Evolutionary conservation across 345 rosid species (phyloP).

Genomic region (Cochlearia excelsa): DNA sequence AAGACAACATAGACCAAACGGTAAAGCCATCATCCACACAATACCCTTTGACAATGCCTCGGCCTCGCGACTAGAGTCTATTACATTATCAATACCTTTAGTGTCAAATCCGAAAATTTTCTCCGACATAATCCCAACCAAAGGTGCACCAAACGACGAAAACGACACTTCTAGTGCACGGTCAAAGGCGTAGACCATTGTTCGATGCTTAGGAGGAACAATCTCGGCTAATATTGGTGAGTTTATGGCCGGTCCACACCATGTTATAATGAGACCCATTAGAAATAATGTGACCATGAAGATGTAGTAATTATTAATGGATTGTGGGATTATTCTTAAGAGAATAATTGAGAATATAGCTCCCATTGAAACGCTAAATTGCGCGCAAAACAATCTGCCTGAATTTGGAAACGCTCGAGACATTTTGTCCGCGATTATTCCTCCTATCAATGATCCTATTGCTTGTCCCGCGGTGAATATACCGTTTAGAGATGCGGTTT

Average conservation of each 20-base stretch:
- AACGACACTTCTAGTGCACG: conserved; percentile 82
- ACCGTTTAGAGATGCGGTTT: conserved; percentile 61
- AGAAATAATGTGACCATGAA: conserved; percentile 58
- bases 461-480: conserved; percentile 72
- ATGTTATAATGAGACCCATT: conserved; percentile 81
- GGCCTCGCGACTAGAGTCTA: conserved; percentile 59
- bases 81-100: conserved; percentile 44
- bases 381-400: conserved; percentile 85
- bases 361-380: conserved; percentile 86
- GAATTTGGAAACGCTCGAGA: conserved; percentile 57
- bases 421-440: conserved; percentile 65
- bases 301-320: conserved; percentile 52
- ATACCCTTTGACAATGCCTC: conserved; percentile 73
- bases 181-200: conserved; percentile 89
- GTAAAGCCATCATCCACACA: conserved; percentile 74
- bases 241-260: conserved; percentile 77
- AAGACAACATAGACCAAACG: conserved; percentile 74
- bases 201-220: conserved; percentile 74
- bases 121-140: conserved; percentile 88
- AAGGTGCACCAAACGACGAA: conserved; percentile 85
- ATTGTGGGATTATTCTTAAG: conserved; percentile 65
- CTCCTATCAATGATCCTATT: conserved; percentile 65
- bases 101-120: conserved; percentile 64
- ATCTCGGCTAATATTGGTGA: conserved; percentile 88
- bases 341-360: conserved; percentile 74